Base-by-base conservation (phyloP, 2,329 filamentous ascomycete genomes). In the Hortaea sp. region DNA sequence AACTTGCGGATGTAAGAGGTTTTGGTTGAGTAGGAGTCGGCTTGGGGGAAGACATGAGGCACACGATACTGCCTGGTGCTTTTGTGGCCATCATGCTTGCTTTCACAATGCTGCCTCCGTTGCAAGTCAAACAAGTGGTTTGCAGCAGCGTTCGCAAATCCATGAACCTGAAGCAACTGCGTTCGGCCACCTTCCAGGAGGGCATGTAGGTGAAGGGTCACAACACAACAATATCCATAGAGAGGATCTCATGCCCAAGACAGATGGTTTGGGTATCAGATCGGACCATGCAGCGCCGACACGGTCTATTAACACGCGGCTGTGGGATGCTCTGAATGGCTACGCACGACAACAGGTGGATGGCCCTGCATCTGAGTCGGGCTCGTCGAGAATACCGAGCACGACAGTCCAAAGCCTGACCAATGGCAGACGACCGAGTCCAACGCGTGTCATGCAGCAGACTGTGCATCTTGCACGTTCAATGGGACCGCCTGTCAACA, bases 71-170 rank as follows among this genome's bases (percentile, higher is more conserved):
- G 63, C 69, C 2, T 69, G 59, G 62, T 78, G 75, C 60, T 69
- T 73, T 46, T 78, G 75, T 54, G 71, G 71, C 37, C 75, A 78
- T 58, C 75, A 78, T 66, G 74, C 74, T 5, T 78, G 75, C 59
- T 78, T 72, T 57, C 75, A 78, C 61, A 55, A 51, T 42, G 43
- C 49, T 3, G 48, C 47, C 32, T 41, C 35, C 13, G 9, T 9
- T 3, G 32, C 32, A n/a, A 35, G 32, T 35, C 32, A 35, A 35
- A 2, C 9, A n/a, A n/a, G 32, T 35, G 32, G 7, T 9, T n/a
- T 9, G 32, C 47, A 51, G 35, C 43, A 46, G 37, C 47, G 46
- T 27, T 37, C 13, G 40, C 29, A 11, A 38, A 30, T 29, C 10
- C 38, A 27, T 45, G 37, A 12, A 7, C 37, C 35, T 7, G 20